Percentiles rank a stretch among this genome's conserved stretches.
Evolutionary conservation across 495 filamentous ascomycete species (phyloP).

Genomic region (Cercophora scortea): DNA sequence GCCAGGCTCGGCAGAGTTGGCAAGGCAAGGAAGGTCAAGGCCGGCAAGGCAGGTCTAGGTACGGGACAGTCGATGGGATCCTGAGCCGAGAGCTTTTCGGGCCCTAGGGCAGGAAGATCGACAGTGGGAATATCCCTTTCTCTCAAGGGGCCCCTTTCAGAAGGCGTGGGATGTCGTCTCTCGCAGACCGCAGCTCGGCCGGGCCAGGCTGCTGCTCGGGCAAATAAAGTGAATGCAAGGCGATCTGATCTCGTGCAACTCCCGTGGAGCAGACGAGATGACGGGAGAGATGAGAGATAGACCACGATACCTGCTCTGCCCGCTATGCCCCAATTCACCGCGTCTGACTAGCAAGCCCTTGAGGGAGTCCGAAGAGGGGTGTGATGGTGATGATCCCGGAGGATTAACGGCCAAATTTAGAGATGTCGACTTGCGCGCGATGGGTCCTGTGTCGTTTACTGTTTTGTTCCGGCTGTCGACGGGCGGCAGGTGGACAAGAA

Average conservation of each 20-base stretch:
- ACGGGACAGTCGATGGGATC: not conserved
- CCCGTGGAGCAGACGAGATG: slow-evolving; percentile 11
- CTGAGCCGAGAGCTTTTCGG: not conserved
- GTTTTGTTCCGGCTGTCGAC: not conserved
- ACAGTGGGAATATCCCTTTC: not conserved
- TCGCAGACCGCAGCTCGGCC: no score
- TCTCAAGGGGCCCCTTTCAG: not conserved
- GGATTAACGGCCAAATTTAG: slow-evolving; percentile 27
- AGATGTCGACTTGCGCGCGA: slow-evolving; percentile 19
- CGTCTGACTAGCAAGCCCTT: not conserved
- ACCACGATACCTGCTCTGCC: no score
- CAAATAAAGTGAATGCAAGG: not conserved
- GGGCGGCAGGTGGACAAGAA: not conserved
- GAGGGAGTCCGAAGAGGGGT: slow-evolving; percentile 13
- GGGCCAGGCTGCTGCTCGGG: no score
- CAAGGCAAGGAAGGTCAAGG: no score
- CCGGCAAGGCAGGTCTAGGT: not conserved
- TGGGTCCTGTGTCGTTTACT: not conserved
- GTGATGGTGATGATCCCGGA: slow-evolving; percentile 20
- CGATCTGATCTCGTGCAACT: slow-evolving; percentile 17
- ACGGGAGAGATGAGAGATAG: no score
- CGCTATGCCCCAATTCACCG: not conserved
- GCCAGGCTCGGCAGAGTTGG: no score
- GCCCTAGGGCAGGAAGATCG: no score
- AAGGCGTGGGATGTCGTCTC: no score